Conservation (phyloP, 345 rosid genomes). For the Turnera subulata region DNA sequence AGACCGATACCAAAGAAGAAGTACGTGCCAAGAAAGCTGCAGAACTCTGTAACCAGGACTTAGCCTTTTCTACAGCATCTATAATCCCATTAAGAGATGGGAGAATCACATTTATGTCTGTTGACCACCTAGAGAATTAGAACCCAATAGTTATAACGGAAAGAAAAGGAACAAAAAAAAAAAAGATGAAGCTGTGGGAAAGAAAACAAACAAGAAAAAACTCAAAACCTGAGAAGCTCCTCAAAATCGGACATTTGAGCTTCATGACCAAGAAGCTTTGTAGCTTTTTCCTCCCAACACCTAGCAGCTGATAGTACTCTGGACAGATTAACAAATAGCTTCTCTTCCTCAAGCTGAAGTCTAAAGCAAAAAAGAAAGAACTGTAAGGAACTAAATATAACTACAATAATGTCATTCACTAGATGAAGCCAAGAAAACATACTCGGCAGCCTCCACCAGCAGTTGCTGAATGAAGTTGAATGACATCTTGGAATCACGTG, state of each 20-base stretch:
- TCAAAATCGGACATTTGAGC: constrained; percentile 67
- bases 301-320: constrained; percentile 49
- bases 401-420: neutral
- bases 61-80: constrained; percentile 45
- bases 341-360: constrained; percentile 60
- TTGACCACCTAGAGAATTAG: constrained; percentile 53
- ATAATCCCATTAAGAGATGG: constrained; percentile 53
- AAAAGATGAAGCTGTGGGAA: too few relatives aligned
- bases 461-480: constrained; percentile 57
- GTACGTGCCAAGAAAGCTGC: constrained; percentile 47
- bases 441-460: constrained; percentile 57
- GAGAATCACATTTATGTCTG: constrained; percentile 44
- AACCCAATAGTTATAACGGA: constrained; percentile 6
- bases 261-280: constrained; percentile 38
- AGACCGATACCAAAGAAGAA: constrained; percentile 19
- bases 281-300: constrained; percentile 74
- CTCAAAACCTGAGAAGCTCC: constrained; percentile 60
- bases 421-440: constrained; percentile 28
- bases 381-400: neutral
- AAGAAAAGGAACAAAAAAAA: neutral
- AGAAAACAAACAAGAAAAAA: constrained; percentile 1
- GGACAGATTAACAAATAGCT: constrained; percentile 47
- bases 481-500: constrained; percentile 42
- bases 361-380: constrained; percentile 35
- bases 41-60: constrained; percentile 68